Percentiles rank a stretch among this genome's conserved stretches.
These are phyloP conservation scores for Trifolium dubium DNA, from an alignment of 306 rosid genomes.

Conservation along the genomic window DNA sequence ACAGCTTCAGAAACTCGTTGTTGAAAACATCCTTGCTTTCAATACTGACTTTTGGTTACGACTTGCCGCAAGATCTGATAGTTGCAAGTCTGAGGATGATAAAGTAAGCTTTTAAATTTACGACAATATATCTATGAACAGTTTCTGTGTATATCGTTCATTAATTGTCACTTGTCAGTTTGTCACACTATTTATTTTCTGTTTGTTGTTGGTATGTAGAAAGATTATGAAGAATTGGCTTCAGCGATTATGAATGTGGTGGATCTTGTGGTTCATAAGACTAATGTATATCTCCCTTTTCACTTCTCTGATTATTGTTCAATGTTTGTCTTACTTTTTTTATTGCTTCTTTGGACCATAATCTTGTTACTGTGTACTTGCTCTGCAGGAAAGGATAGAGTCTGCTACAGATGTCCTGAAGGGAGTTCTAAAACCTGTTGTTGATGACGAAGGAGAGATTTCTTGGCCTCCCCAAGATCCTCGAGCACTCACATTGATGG, in stretches of 20 bases:
- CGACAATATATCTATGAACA: conserved; percentile 2
- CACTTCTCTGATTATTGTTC: background rate
- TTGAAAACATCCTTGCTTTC: conserved; percentile 86
- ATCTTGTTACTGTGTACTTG: conserved; percentile 23
- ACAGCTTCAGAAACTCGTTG: conserved; percentile 87
- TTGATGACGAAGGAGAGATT: conserved; percentile 78
- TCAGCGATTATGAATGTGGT: conserved; percentile 72
- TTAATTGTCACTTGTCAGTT: background rate
- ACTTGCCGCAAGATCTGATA: conserved; percentile 87
- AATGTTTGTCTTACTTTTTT: conserved; percentile 26
- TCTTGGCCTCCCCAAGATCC: conserved; percentile 92
- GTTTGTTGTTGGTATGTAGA: conserved; percentile 58
- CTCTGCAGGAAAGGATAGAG: conserved; percentile 81
- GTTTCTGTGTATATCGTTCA: conserved; percentile 28
- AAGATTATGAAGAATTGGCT: conserved; percentile 94
- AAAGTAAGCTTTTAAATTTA: conserved; percentile 64
- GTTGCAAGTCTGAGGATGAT: conserved; percentile 92
- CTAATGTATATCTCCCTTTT: conserved; percentile 61
- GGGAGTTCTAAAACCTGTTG: conserved; percentile 77
- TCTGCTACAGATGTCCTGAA: conserved; percentile 87
- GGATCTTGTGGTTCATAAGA: conserved; percentile 78
- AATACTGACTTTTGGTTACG: conserved; percentile 85
- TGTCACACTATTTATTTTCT: conserved; percentile 10
- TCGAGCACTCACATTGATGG: conserved; percentile 68
- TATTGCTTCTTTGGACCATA: conserved; percentile 27